phyloP scores from a whole-genome alignment of 257 asterid species.

The Rauvolfia tetraphylla region DNA sequence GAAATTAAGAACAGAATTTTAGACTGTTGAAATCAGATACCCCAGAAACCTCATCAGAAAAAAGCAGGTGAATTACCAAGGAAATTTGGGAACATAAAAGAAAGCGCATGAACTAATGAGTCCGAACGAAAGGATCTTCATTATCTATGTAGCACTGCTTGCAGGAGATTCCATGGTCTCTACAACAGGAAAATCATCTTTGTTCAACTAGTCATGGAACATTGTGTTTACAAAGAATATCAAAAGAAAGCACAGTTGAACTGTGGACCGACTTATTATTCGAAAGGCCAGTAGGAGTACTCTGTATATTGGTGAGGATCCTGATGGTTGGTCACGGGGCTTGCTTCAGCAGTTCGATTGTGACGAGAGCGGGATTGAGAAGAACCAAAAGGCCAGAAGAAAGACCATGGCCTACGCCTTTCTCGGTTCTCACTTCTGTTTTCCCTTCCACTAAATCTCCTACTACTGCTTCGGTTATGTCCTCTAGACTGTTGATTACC shows the following conservation, averaged over 20 bases:
- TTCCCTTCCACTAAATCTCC: constrained; percentile 41
- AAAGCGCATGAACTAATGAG: neutral
- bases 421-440: constrained; percentile 29
- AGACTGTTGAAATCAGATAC: neutral
- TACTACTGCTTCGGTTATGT: constrained; percentile 43
- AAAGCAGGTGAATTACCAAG: neutral
- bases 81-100: neutral
- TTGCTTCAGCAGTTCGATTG: constrained; percentile 43
- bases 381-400: constrained; percentile 83
- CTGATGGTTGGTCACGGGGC: constrained; percentile 44
- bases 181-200: constrained; percentile 20
- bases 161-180: neutral
- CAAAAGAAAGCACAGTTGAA: constrained; percentile 6
- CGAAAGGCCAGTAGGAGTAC: constrained; percentile 75
- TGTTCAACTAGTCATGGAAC: constrained; percentile 33
- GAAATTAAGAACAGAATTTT: neutral
- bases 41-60: neutral
- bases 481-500: constrained; percentile 35
- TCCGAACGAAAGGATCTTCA: neutral
- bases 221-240: constrained; percentile 29
- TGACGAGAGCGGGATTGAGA: constrained; percentile 39
- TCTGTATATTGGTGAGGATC: constrained; percentile 40
- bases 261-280: constrained; percentile 25
- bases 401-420: constrained; percentile 71
- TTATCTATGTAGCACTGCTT: constrained; percentile 6